Evolutionary conservation across 1,284 basidiomycete genomes (phyloP).

Genomic region (Agroathelia rolfsii): DNA sequence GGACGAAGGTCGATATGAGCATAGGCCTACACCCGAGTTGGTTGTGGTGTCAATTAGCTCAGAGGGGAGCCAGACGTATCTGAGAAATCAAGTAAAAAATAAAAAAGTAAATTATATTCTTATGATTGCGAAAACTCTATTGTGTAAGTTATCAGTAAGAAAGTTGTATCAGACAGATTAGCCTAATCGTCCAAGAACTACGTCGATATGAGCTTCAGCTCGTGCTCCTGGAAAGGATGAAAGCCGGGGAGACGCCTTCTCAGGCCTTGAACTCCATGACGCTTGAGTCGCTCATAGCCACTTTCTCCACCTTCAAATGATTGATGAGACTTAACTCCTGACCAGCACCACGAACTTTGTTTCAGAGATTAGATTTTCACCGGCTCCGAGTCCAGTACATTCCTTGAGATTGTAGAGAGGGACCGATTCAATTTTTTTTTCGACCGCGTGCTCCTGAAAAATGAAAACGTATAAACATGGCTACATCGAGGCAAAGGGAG

Average conservation of each 20-base stretch:
- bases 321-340: slow-evolving; percentile 52
- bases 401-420: slow-evolving; percentile 44
- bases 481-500: not conserved
- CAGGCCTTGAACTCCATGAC: slow-evolving; percentile 40
- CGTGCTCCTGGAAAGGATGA: too few species aligned
- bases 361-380: slow-evolving; percentile 57
- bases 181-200: too few species aligned
- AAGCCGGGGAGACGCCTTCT: slow-evolving; percentile 32
- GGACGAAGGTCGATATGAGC: too few species aligned
- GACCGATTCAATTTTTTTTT: slow-evolving; percentile 75
- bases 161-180: too few species aligned
- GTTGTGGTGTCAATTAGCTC: too few species aligned
- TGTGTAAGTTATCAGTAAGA: too few species aligned
- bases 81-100: too few species aligned
- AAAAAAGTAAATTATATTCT: too few species aligned
- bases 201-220: too few species aligned
- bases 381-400: slow-evolving; percentile 41
- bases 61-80: too few species aligned
- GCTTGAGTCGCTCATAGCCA: slow-evolving; percentile 44
- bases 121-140: too few species aligned
- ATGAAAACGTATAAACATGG: slow-evolving; percentile 1
- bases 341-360: slow-evolving; percentile 39
- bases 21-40: too few species aligned
- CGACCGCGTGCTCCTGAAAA: slow-evolving; percentile 66
- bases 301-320: slow-evolving; percentile 46